Base-by-base conservation (phyloP, 306 rosid species). In the Macrotyloma uniflorum region DNA sequence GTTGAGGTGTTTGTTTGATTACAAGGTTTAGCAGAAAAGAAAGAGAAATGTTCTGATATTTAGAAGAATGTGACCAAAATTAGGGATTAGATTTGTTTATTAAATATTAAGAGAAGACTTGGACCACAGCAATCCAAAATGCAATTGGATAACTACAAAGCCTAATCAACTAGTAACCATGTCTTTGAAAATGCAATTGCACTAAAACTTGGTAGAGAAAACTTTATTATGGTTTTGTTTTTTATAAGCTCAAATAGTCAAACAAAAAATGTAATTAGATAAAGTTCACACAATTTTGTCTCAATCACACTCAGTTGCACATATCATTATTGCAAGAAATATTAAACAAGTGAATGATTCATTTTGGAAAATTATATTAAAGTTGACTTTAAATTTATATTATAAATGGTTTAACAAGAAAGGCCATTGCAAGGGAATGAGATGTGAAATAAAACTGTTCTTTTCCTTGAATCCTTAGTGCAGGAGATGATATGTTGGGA, bases 301-400 rank as follows among this genome's bases (percentile, higher is more conserved):
- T 46, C 64, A 22, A 11, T 33, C 54, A 32, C 19, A 67, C 57
- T 74, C 45, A 58, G 33, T 22, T 45, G 19, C 80, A 47, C n/a
- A 14, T 36, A 61, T 26, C 42, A 75, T 65, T 61, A 51, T 63
- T 50, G 61, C 80, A 67, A 69, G 53, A 75, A 19, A 80, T 70
- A 46, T 33, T 46, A 64, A 77, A 71, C 59, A 53, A 62, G n/a
- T 32, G 18, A 42, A 32, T 69, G 50, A 8, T 66, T 59, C 50
- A 66, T 42, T 79, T 28, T 45, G 66, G 71, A 78, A 14, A 10
- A 8, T 15, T 14, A 6, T 12, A 57, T 26, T 4, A 71, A 33
- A 80, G 84, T 75, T 84, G 84, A 80, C 82, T 72, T 50, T 2
- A 19, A 6, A 68, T 74, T 79, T 68, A 49, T 47, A 55, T 58